Evolutionary conservation across 2,329 filamentous ascomycete species (phyloP).

Genomic region (Scorias spongiosa): DNA sequence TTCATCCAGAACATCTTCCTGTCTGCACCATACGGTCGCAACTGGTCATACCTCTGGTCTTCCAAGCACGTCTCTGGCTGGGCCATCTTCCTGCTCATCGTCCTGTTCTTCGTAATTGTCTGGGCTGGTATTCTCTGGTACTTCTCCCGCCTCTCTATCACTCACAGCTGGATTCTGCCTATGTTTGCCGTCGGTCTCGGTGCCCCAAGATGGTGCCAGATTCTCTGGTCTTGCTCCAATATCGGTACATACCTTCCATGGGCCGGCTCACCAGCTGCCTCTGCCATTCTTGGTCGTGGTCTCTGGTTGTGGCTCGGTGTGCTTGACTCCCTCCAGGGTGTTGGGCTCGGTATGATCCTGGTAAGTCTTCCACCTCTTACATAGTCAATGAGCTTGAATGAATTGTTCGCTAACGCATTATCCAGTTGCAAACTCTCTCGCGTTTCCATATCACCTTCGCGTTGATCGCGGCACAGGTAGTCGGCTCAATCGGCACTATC

Average conservation of each 20-base stretch:
- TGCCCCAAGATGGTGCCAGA: conserved; percentile 52
- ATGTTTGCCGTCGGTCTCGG: conserved; percentile 53
- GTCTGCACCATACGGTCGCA: conserved; percentile 49
- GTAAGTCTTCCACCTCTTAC: conserved; percentile 33
- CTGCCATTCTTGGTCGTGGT: conserved; percentile 40
- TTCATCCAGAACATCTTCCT: conserved; percentile 54
- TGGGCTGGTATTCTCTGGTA: conserved; percentile 40
- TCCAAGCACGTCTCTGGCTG: conserved; percentile 41
- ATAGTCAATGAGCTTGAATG: not conserved
- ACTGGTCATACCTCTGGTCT: conserved; percentile 50
- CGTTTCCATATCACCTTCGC: conserved; percentile 50
- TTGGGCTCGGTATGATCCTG: conserved; percentile 54
- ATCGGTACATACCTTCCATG: conserved; percentile 49
- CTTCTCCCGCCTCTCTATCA: conserved; percentile 41
- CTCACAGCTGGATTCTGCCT: conserved; percentile 51
- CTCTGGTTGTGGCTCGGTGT: conserved; percentile 55
- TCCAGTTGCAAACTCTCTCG: conserved; percentile 27
- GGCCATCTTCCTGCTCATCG: conserved; percentile 41
- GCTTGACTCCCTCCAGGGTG: conserved; percentile 48
- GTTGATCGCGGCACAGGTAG: conserved; percentile 44
- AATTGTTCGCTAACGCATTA: too few relatives aligned
- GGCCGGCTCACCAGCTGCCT: conserved; percentile 39
- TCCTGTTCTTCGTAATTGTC: conserved; percentile 39
- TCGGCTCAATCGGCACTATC: conserved; percentile 48
- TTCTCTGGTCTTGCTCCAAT: conserved; percentile 48